Evolutionary conservation across 768 basidiomycete genomes (phyloP), one percentile per base, ranked within the genome.

Genomic region (Punctularia strigosozonata): DNA sequence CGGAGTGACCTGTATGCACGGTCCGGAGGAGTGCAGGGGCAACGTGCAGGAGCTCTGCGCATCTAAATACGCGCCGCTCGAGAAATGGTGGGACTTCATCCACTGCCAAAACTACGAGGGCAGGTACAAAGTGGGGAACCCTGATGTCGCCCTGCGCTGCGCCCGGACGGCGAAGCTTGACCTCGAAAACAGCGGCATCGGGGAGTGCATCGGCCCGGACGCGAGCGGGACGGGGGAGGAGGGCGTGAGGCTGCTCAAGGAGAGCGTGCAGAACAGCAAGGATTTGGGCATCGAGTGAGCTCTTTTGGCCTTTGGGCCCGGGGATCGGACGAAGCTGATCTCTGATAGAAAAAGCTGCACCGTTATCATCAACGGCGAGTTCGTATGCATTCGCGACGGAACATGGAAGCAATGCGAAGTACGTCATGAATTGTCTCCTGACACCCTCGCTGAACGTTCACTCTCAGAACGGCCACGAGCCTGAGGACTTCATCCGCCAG

Each of bases 11-110:
- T 95, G 91, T 60, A 69, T 69, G 65, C 90, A 94, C 52, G 90
- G 89, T 14, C 61, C 62, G 4, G 57, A 69, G 38, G 91, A 97
- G 58, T 95, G 91, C 50, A 75, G 75, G 12, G 91, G 86, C 31
- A 90, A 94, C 60, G 75, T 89, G 14, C 84, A 95, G 43, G 79
- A 95, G 53, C 66, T 95, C 20, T 97, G 92, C 56, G 81, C 70
- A 22, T 64, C 70, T 39, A 75, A 77, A 53, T 66, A 85, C 44
- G 62, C 69, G 18, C 58, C 67, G 18, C 58, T 62, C 28, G 46
- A 56, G n/a, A 62, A 61, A 17, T 89, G 85, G 83, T 92, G 88
- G 89, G 60, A 73, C 37, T 91, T 88, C 48, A 64, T 89, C 17
- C 76, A 74, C 43, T 91, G 89, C 56, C 73, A 86, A 50, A 88